Base-by-base conservation (phyloP, 2,329 filamentous ascomycete species). In the Meredithiella fracta region DNA sequence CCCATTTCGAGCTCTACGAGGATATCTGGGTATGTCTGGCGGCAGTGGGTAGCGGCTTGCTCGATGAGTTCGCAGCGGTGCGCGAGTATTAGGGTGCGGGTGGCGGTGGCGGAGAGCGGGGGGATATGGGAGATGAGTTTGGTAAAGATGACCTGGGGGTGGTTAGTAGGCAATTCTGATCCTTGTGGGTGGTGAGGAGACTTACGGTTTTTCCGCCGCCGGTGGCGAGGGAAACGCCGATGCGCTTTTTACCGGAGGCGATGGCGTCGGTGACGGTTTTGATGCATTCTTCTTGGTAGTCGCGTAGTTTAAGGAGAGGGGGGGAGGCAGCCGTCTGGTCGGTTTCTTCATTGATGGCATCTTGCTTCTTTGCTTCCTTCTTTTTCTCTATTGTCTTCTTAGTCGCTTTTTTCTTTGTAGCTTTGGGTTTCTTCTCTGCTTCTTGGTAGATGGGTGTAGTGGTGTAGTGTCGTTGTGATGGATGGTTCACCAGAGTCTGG, bases 51-150 rank as follows among this genome's bases (percentile, higher is more conserved):
- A 8, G 87, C 88, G 2, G 92, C 92, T 70, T 98, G 92, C 65
- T 97, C 88, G 26, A 97, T 89, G 1, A 98, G 79, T 69, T 98
- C 92, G 51, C 87, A 82, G 26, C 92, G 82, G 68, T 98, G 92
- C 15, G 89, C 92, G 47, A 98, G 74, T 60, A 98, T 94, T 58
- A 98, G 75, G 0, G 91, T 94, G 65, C 88, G 87, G 1, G 79
- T 79, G 22, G 83, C 83, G 59, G 70, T 65, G 29, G 75, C 66
- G 53, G 73, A 71, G 9, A 72, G 73, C 4, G 82, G 69, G 54
- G 72, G 67, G 53, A 97, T 74, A 58, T 86, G 83, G 63, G 86
- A 81, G 60, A 98, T 94, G 49, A 98, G 76, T 66, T 95, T 89
- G 11, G 91, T 97, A 70, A 98, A 98, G 63, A 98, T 90, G 65